Evolutionary conservation across 208 protist species (phyloP).

Genomic region (Kentomonas sorsogonicus): DNA sequence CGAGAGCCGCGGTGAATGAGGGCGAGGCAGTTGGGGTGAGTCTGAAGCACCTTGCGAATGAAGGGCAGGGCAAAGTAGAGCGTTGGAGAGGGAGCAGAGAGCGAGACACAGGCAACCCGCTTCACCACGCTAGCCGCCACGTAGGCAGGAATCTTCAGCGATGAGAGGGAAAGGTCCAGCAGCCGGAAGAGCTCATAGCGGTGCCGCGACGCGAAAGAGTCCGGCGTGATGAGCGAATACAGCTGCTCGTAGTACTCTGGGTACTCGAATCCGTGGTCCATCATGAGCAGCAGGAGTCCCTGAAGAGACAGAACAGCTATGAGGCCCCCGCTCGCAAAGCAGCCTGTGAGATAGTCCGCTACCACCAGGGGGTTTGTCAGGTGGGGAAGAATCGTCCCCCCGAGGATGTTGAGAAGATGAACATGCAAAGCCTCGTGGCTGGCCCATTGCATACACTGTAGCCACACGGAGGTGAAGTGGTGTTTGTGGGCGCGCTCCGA

Average conservation of each 20-base stretch:
- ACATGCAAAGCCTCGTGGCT: conserved; percentile 53
- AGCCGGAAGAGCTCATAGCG: conserved; percentile 84
- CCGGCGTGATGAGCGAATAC: conserved; percentile 79
- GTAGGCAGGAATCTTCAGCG: conserved; percentile 74
- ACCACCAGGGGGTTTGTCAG: conserved; percentile 83
- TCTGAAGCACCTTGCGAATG: conserved; percentile 75
- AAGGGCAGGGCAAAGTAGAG: conserved; percentile 87
- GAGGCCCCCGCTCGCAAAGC: conserved; percentile 82
- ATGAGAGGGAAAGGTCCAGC: conserved; percentile 77
- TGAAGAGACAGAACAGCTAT: conserved; percentile 82
- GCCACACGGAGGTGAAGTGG: conserved; percentile 79
- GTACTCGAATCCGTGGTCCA: conserved; percentile 88
- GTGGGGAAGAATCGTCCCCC: conserved; percentile 56
- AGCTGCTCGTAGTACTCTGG: conserved; percentile 89
- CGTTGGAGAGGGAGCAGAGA: conserved; percentile 63
- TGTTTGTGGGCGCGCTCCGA: conserved; percentile 78
- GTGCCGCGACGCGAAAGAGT: conserved; percentile 79
- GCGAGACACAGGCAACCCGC: conserved; percentile 47
- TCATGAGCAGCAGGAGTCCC: conserved; percentile 84
- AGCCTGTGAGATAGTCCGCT: conserved; percentile 79
- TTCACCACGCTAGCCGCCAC: conserved; percentile 83
- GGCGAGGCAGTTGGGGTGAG: conserved; percentile 81
- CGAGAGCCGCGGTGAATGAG: conserved; percentile 81
- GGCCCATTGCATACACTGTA: conserved; percentile 56
- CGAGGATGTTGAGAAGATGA: conserved; percentile 77